A percentile compares a stretch with the other conserved stretches of the same genome.
Evolutionary conservation across 2,329 filamentous ascomycete species (phyloP).

Genomic region (Colletotrichum simmondsii): DNA sequence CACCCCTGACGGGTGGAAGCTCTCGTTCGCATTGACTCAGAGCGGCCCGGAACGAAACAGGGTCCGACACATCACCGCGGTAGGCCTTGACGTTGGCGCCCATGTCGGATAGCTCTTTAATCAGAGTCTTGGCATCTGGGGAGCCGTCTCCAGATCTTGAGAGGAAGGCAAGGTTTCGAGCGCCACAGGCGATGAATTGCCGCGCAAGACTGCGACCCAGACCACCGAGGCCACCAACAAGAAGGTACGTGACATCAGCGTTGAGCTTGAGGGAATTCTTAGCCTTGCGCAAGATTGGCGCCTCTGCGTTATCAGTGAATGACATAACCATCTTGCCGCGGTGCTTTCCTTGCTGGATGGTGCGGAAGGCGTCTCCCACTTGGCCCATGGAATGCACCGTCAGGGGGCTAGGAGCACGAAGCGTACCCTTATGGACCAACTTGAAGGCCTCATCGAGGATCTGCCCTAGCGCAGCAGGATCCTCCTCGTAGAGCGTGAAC

Average conservation of each 20-base stretch:
- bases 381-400: conserved; percentile 30
- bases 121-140: conserved; percentile 25
- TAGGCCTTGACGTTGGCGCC: conserved; percentile 38
- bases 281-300: not conserved
- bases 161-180: conserved; percentile 43
- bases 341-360: conserved; percentile 51
- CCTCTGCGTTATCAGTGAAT: not conserved
- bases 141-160: conserved; percentile 39
- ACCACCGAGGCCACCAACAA: conserved; percentile 44
- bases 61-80: conserved; percentile 45
- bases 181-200: conserved; percentile 41
- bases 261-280: conserved; percentile 23
- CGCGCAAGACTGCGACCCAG: conserved; percentile 39
- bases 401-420: conserved; percentile 28
- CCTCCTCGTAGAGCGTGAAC: conserved; percentile 3
- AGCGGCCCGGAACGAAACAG: conserved; percentile 38
- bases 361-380: conserved; percentile 48
- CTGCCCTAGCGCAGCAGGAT: conserved; percentile 18
- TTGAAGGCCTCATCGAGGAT: conserved; percentile 22
- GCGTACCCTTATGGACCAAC: not conserved
- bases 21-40: conserved; percentile 37
- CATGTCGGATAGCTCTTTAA: conserved; percentile 26
- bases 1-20: conserved; percentile 38
- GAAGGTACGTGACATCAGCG: conserved; percentile 40
- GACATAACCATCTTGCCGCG: conserved; percentile 52